Evolutionary conservation across 371 early-diverging fungal species (phyloP).

Genomic region (Lichtheimia corymbifera): DNA sequence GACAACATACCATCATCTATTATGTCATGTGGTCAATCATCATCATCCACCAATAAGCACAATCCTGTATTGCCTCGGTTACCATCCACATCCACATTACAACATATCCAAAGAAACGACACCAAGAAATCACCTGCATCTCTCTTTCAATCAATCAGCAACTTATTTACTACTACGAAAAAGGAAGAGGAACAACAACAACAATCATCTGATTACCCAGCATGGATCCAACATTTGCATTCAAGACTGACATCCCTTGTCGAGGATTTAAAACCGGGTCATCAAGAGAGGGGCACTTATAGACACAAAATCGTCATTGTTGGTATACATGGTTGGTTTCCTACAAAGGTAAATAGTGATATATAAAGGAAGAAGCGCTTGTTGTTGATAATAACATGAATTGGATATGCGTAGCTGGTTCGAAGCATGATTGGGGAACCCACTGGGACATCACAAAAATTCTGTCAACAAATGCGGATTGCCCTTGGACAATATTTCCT

Average conservation of each 20-base stretch:
- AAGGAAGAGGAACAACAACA: not conserved
- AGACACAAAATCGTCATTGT: constrained; percentile 53
- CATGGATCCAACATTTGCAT: too few relatives aligned
- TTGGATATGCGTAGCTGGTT: constrained; percentile 40
- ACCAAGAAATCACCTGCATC: not conserved
- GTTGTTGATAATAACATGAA: not conserved
- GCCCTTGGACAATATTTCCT: constrained; percentile 63
- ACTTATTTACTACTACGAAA: constrained; percentile 1
- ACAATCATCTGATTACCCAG: not conserved
- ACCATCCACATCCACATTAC: too few relatives aligned
- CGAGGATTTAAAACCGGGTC: too few relatives aligned
- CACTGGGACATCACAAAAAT: constrained; percentile 86
- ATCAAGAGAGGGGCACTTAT: not conserved
- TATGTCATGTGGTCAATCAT: too few relatives aligned
- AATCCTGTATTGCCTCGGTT: too few relatives aligned
- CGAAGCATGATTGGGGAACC: constrained; percentile 86
- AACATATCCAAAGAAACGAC: too few relatives aligned
- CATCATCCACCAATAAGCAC: too few relatives aligned
- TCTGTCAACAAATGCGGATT: constrained; percentile 83
- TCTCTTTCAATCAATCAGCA: not conserved
- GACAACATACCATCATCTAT: too few relatives aligned
- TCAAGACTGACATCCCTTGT: too few relatives aligned
- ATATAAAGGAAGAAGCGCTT: not conserved
- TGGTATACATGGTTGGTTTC: constrained; percentile 93
- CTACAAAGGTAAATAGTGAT: constrained; percentile 42